phyloP scores from a whole-genome alignment of 495 filamentous ascomycete genomes.

The Talaromyces nanjingensis region DNA sequence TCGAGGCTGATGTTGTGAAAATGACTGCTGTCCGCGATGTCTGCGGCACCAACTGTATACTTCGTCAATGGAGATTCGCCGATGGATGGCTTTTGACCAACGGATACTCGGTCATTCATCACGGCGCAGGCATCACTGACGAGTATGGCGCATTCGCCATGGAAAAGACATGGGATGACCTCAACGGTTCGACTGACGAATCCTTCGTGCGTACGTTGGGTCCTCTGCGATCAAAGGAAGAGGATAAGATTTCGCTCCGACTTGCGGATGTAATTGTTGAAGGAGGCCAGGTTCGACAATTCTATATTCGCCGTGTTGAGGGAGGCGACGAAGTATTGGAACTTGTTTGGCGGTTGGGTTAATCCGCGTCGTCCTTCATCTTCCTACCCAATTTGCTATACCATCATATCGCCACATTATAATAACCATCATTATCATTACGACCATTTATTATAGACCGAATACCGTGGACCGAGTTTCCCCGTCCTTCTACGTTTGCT shows the following conservation, averaged over 20 bases:
- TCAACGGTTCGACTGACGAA: constrained; percentile 32
- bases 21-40: constrained; percentile 41
- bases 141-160: constrained; percentile 24
- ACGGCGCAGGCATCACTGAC: constrained; percentile 29
- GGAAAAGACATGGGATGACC: constrained; percentile 41
- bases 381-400: background rate
- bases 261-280: constrained; percentile 28
- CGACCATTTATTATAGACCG: background rate
- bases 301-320: constrained; percentile 33
- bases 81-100: constrained; percentile 53
- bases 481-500: background rate
- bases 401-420: background rate
- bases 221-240: constrained; percentile 33
- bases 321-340: constrained; percentile 33
- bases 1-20: constrained; percentile 44
- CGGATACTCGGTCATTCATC: constrained; percentile 47
- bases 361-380: background rate
- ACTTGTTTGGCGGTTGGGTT: constrained; percentile 27
- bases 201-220: constrained; percentile 37
- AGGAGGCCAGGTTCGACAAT: constrained; percentile 28
- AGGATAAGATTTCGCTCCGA: constrained; percentile 28
- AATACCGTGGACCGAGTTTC: background rate
- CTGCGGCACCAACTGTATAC: constrained; percentile 49
- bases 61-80: constrained; percentile 50
- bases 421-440: background rate